These are phyloP conservation scores for Citrus medica DNA, from an alignment of 345 rosid species.

Conservation along the genomic window DNA sequence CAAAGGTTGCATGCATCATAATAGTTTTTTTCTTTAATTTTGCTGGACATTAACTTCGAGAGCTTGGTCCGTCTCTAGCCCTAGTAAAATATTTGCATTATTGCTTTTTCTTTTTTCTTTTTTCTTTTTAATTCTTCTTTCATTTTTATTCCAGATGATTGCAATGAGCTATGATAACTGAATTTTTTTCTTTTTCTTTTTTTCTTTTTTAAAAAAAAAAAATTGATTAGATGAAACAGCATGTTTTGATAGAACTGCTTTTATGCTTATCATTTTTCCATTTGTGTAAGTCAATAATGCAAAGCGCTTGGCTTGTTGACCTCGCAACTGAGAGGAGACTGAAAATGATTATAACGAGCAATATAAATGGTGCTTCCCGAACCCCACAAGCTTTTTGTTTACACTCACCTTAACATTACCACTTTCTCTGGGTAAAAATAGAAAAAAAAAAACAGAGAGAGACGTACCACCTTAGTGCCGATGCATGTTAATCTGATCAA, in stretches of 20 bases:
- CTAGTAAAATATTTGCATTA: conserved; percentile 1
- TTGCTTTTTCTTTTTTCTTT: not conserved
- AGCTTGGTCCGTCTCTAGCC: conserved; percentile 1
- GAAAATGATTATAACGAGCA: not conserved
- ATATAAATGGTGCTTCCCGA: not conserved
- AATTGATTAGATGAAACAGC: not conserved
- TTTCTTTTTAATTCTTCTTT: not conserved
- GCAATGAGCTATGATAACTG: not conserved
- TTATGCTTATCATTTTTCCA: not conserved
- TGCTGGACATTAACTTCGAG: not conserved
- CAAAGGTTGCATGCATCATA: conserved; percentile 2
- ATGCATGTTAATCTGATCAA: not conserved
- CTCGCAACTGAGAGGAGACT: not conserved
- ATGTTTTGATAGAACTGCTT: not conserved
- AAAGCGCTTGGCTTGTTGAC: conserved; percentile 11
- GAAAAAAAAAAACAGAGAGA: not conserved
- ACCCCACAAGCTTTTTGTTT: conserved; percentile 2
- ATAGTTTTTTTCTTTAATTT: not conserved
- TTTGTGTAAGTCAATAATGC: not conserved
- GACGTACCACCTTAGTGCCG: conserved; percentile 4
- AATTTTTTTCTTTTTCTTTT: not conserved
- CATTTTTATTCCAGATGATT: not conserved
- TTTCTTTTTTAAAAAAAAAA: too few species aligned
- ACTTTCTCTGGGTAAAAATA: not conserved
- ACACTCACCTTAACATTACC: too few species aligned